phyloP scores from a whole-genome alignment of 2,329 filamentous ascomycete genomes.

The Neofusicoccum umdonicola region DNA sequence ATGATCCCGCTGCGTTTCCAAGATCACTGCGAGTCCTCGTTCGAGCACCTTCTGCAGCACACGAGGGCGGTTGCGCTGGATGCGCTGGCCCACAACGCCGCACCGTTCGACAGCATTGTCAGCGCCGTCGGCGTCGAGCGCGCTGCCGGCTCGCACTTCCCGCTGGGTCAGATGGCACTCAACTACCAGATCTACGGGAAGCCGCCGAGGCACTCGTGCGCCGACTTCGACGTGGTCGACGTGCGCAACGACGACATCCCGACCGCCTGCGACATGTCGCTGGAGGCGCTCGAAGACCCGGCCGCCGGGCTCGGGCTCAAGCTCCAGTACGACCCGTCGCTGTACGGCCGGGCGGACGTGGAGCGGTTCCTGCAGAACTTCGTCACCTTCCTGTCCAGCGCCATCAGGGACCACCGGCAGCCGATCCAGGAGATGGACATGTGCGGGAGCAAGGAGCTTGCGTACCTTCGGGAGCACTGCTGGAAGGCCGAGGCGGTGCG shows the following conservation, averaged over 20 bases:
- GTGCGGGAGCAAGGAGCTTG: slow-evolving; percentile 25
- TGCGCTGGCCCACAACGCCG: slow-evolving; percentile 42
- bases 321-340: slow-evolving; percentile 23
- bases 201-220: slow-evolving; percentile 22
- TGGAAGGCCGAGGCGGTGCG: slow-evolving; percentile 20
- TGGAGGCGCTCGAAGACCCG: slow-evolving; percentile 25
- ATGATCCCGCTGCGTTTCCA: slow-evolving; percentile 47
- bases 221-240: slow-evolving; percentile 28
- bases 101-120: slow-evolving; percentile 53
- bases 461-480: slow-evolving; percentile 21
- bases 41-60: slow-evolving; percentile 20
- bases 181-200: slow-evolving; percentile 44
- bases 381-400: slow-evolving; percentile 24
- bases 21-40: slow-evolving; percentile 23
- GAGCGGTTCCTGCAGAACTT: slow-evolving; percentile 29
- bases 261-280: slow-evolving; percentile 23
- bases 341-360: slow-evolving; percentile 26
- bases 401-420: slow-evolving; percentile 26
- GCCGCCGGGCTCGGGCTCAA: slow-evolving; percentile 23
- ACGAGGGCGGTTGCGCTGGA: slow-evolving; percentile 25
- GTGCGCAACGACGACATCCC: slow-evolving; percentile 25
- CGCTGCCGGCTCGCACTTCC: slow-evolving; percentile 36
- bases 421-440: slow-evolving; percentile 25
- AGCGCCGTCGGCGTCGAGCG: slow-evolving; percentile 42
- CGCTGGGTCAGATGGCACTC: slow-evolving; percentile 52